Percentiles rank a stretch among this genome's conserved stretches.
phyloP scores from a whole-genome alignment of 306 rosid genomes.

The Vachellia pachyceras region DNA sequence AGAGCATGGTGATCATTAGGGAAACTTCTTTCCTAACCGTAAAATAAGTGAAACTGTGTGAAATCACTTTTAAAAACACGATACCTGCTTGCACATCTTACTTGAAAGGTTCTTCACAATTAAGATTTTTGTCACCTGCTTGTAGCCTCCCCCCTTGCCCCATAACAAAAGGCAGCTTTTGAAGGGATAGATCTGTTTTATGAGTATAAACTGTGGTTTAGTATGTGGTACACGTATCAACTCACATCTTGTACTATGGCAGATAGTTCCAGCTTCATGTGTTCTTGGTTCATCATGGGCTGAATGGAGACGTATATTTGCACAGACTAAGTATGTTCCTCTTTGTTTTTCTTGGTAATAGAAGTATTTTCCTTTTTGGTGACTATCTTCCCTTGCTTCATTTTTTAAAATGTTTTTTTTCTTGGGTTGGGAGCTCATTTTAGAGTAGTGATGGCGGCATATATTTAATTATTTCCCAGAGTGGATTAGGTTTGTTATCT shows the following conservation, averaged over 20 bases:
- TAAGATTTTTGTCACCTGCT: conserved; percentile 7
- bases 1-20: not conserved
- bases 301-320: conserved; percentile 84
- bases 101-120: conserved; percentile 23
- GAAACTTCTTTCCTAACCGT: not conserved
- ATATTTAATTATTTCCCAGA: not conserved
- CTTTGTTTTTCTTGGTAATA: not conserved
- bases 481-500: not conserved
- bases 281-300: conserved; percentile 83
- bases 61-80: conserved; percentile 9
- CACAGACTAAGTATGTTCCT: conserved; percentile 63
- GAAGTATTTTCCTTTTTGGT: conserved; percentile 51
- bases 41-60: conserved; percentile 17
- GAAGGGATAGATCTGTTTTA: conserved; percentile 21
- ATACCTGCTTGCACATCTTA: conserved; percentile 1
- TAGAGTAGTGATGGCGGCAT: not conserved
- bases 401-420: not conserved
- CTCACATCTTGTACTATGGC: conserved; percentile 34
- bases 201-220: conserved; percentile 1
- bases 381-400: conserved; percentile 19
- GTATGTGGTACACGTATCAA: conserved; percentile 9
- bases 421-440: not conserved
- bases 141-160: conserved; percentile 13
- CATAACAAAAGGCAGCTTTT: conserved; percentile 8
- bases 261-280: conserved; percentile 85